Evolutionary conservation across 805 yeast species (phyloP).

Genomic region (Lachancea fermentati): DNA sequence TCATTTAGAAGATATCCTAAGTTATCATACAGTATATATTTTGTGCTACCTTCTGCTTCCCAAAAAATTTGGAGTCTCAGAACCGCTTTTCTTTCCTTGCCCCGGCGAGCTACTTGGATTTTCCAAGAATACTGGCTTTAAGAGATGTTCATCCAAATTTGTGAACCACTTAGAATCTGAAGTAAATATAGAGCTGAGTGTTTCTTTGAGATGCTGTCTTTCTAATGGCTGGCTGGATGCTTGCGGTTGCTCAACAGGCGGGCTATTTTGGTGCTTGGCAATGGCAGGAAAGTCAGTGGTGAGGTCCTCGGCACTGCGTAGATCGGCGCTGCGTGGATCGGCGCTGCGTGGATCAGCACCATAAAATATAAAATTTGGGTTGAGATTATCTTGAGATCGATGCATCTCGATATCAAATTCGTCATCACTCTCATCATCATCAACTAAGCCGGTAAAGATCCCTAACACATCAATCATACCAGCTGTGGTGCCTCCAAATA

Average conservation of each 20-base stretch:
- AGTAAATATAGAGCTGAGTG: conserved; percentile 23
- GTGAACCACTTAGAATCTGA: conserved; percentile 78
- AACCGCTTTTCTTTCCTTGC: conserved; percentile 5
- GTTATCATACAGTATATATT: neutral
- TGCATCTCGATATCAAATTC: conserved; percentile 86
- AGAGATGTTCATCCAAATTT: conserved; percentile 85
- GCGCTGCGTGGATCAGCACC: conserved; percentile 3
- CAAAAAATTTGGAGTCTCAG: conserved; percentile 7
- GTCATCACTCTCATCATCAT: conserved; percentile 81
- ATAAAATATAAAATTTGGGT: conserved; percentile 13
- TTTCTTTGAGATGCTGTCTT: conserved; percentile 14
- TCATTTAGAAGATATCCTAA: neutral
- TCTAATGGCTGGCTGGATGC: conserved; percentile 14
- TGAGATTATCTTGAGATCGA: no score
- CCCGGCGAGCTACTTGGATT: conserved; percentile 17
- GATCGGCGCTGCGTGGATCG: no score
- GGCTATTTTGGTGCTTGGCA: conserved; percentile 3
- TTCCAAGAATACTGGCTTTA: conserved; percentile 87
- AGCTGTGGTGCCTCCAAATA: conserved; percentile 98
- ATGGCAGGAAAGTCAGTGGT: conserved; percentile 6
- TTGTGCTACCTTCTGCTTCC: conserved; percentile 7
- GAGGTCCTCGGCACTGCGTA: conserved; percentile 12
- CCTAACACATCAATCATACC: conserved; percentile 94
- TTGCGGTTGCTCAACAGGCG: conserved; percentile 6
- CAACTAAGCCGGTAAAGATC: conserved; percentile 85